Conservation (phyloP, 176 grass and related monocot genomes). For the Puccinellia tenuiflora region DNA sequence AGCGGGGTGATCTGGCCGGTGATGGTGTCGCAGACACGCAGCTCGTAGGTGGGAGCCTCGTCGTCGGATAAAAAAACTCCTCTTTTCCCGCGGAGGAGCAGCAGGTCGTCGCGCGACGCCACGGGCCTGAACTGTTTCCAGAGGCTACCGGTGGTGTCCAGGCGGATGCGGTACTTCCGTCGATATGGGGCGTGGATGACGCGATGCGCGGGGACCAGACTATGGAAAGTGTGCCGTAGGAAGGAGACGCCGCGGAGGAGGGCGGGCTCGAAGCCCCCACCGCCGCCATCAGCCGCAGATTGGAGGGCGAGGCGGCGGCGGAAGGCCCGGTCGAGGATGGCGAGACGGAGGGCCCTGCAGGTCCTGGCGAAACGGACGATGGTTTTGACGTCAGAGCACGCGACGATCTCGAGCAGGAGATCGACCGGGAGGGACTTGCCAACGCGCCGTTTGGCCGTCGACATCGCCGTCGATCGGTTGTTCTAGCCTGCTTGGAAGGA, state of each 20-base stretch:
- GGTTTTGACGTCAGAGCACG: neutral
- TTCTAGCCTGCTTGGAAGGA: too few species aligned
- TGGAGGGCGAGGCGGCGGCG: neutral
- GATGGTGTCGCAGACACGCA: too few species aligned
- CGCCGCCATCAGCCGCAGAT: neutral
- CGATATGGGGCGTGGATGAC: neutral
- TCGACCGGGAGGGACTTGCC: too few species aligned
- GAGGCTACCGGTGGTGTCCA: too few species aligned
- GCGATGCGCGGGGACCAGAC: neutral
- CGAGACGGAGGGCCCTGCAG: neutral
- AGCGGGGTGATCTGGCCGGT: neutral
- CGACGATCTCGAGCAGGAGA: neutral
- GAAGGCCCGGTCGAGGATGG: neutral
- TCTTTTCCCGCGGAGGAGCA: neutral
- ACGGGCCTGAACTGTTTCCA: neutral
- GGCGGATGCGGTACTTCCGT: neutral
- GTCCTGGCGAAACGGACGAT: neutral
- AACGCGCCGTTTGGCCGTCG: too few species aligned
- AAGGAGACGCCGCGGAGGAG: neutral
- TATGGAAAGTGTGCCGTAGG: too few species aligned
- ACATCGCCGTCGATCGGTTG: too few species aligned
- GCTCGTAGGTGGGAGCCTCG: neutral
- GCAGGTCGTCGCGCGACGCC: neutral
- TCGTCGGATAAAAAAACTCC: too few species aligned
- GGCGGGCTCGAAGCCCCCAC: neutral